Evolutionary conservation across 371 early-diverging fungal genomes (phyloP).

Genomic region (Circinella minor): DNA sequence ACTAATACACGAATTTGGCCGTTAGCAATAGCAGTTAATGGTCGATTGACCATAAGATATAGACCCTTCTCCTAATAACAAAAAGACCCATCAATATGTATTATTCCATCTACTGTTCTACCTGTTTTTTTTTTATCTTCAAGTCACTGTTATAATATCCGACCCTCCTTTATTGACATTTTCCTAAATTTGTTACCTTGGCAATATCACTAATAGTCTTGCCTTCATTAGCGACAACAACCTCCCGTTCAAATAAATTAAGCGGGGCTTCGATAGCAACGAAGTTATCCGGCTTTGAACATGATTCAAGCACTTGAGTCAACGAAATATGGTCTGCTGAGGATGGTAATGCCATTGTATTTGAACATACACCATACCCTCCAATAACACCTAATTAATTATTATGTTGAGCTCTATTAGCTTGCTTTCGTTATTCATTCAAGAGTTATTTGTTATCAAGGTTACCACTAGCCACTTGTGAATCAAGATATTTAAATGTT

Average conservation of each 20-base stretch:
- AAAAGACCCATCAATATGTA: background rate
- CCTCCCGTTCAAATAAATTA: constrained; percentile 79
- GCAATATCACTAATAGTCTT: constrained; percentile 62
- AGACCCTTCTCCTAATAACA: constrained; percentile 50
- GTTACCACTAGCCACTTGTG: constrained; percentile 59
- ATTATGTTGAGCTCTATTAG: too few relatives aligned
- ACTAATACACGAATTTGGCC: constrained; percentile 68
- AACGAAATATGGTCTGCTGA: constrained; percentile 70
- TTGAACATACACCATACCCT: constrained; percentile 77
- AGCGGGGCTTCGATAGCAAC: constrained; percentile 72
- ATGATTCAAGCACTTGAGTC: constrained; percentile 32
- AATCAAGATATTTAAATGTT: constrained; percentile 68
- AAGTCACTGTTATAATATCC: too few relatives aligned
- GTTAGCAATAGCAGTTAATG: constrained; percentile 71
- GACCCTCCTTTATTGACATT: background rate
- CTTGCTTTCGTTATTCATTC: background rate
- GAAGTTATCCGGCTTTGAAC: constrained; percentile 54
- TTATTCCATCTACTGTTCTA: too few relatives aligned
- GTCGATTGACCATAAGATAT: constrained; percentile 74
- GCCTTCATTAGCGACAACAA: constrained; percentile 37
- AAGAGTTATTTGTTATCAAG: background rate
- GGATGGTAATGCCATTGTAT: constrained; percentile 63
- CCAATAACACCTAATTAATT: constrained; percentile 58
- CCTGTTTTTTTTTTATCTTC: too few relatives aligned
- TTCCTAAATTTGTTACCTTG: constrained; percentile 33